These are phyloP conservation scores for Conidiobolus incongruus DNA, from an alignment of 371 early-diverging fungal genomes.

Conservation along the genomic window DNA sequence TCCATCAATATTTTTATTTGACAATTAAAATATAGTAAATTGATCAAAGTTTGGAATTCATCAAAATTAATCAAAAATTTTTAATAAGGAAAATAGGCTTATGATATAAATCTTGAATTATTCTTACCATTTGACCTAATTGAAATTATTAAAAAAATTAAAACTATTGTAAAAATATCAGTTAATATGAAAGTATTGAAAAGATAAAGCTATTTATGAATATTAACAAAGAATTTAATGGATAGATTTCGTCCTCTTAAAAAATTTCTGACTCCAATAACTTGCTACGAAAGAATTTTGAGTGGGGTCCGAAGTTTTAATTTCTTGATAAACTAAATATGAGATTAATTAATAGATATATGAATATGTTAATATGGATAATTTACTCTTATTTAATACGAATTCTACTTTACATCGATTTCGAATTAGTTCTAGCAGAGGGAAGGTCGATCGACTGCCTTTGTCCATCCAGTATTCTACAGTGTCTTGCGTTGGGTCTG, in stretches of 20 bases:
- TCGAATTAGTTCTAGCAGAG: constrained; percentile 38
- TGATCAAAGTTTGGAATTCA: too few relatives aligned
- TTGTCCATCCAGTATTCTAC: constrained; percentile 58
- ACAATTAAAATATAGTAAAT: too few relatives aligned
- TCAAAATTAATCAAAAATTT: too few relatives aligned
- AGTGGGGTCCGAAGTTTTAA: not conserved
- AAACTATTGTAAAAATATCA: too few relatives aligned
- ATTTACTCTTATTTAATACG: constrained; percentile 25
- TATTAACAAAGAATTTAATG: too few relatives aligned
- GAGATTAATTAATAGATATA: not conserved
- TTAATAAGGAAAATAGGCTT: too few relatives aligned
- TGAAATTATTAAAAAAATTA: too few relatives aligned
- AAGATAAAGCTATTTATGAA: too few relatives aligned
- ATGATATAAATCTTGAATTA: too few relatives aligned
- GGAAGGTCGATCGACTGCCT: constrained; percentile 72
- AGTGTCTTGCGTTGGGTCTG: constrained; percentile 43
- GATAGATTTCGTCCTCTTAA: constrained; percentile 4
- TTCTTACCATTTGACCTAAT: too few relatives aligned
- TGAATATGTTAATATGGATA: not conserved
- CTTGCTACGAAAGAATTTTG: not conserved
- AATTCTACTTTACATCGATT: constrained; percentile 54
- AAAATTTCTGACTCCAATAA: not conserved
- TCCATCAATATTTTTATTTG: too few relatives aligned
- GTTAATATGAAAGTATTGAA: too few relatives aligned
- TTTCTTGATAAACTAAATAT: not conserved